These are phyloP conservation scores for Dendrobium catenatum DNA, from an alignment of 106 monocot genomes.

Conservation along the genomic window DNA sequence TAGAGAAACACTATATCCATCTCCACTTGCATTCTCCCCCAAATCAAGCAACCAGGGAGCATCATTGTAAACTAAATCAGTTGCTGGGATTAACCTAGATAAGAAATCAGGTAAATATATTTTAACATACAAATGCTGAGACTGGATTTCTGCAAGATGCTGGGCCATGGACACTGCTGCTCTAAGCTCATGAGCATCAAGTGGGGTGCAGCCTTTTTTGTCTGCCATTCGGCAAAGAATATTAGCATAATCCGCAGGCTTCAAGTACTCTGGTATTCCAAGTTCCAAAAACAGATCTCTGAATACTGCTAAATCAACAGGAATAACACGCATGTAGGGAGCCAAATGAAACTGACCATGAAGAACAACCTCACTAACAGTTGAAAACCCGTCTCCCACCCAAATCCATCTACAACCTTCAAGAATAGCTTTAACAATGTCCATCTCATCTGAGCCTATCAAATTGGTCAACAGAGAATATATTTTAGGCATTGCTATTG, in stretches of 20 bases:
- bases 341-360: conserved; percentile 87
- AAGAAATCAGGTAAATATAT: conserved; percentile 76
- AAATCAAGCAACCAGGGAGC: conserved; percentile 90
- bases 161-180: conserved; percentile 55
- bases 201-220: conserved; percentile 52
- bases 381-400: conserved; percentile 99
- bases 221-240: conserved; percentile 77
- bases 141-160: conserved; percentile 66
- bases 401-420: conserved; percentile 97
- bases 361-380: conserved; percentile 84
- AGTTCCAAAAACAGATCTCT: conserved; percentile 83
- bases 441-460: conserved; percentile 96
- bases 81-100: conserved; percentile 55
- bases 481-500: conserved; percentile 82
- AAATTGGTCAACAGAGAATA: conserved; percentile 67
- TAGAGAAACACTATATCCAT: conserved; percentile 27
- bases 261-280: conserved; percentile 62
- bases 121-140: conserved; percentile 48
- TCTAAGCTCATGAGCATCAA: conserved; percentile 68
- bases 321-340: conserved; percentile 96
- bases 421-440: conserved; percentile 90
- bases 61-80: conserved; percentile 94
- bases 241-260: conserved; percentile 75
- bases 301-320: conserved; percentile 93
- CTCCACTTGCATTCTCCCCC: conserved; percentile 30